Evolutionary conservation across 116 monocot species (phyloP).

Genomic region (Posidonia oceanica): DNA sequence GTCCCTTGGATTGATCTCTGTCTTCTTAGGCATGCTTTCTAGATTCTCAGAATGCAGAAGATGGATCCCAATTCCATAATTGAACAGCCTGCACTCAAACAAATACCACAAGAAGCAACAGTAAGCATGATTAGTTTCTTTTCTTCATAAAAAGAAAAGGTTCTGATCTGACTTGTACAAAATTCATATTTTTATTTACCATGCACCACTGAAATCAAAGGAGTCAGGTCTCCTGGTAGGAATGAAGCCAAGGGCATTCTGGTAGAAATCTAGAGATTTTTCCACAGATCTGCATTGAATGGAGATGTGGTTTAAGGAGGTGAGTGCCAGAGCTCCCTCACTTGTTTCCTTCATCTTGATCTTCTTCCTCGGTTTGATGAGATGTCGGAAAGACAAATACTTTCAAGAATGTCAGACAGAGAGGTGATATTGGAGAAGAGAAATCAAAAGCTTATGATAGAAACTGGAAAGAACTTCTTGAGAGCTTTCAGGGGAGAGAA

Average conservation of each 20-base stretch:
- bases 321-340: constrained; percentile 27
- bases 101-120: neutral
- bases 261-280: constrained; percentile 28
- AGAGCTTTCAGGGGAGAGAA: no score
- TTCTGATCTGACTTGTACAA: neutral
- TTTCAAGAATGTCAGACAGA: no score
- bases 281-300: constrained; percentile 46
- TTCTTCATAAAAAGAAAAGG: no score
- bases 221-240: constrained; percentile 55
- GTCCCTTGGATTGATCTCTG: constrained; percentile 53
- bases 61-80: constrained; percentile 50
- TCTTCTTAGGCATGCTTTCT: constrained; percentile 26
- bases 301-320: constrained; percentile 78
- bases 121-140: neutral
- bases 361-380: no score
- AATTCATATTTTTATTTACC: constrained; percentile 16
- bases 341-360: constrained; percentile 5
- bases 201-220: constrained; percentile 61
- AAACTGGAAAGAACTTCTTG: no score
- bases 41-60: constrained; percentile 40
- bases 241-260: constrained; percentile 69
- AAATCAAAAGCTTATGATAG: no score
- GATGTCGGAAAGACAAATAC: no score
- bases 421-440: no score
- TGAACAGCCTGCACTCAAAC: constrained; percentile 21